A percentile compares a stretch with the other conserved stretches of the same genome.
Conservation (phyloP, 306 rosid genomes). For the Quercus glauca region DNA sequence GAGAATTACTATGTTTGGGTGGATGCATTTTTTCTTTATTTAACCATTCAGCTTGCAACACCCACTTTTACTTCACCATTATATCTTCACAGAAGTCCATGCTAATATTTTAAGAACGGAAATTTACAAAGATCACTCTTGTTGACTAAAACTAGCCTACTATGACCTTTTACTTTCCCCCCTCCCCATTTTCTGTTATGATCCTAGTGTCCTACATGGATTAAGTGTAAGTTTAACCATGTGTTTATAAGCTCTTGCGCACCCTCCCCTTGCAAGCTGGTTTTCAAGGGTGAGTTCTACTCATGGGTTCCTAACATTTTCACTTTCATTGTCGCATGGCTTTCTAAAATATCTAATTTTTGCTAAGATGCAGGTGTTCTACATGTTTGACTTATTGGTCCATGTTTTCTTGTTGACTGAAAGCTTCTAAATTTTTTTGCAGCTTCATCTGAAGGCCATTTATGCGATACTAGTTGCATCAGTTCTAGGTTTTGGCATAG, state of each 20-base stretch:
- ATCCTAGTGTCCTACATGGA: no score
- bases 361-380: background rate
- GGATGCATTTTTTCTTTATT: background rate
- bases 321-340: background rate
- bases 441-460: conserved; percentile 67
- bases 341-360: background rate
- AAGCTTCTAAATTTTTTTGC: conserved; percentile 36
- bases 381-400: background rate
- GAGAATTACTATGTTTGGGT: background rate
- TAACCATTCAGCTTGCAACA: no score
- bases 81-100: background rate
- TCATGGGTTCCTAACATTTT: no score
- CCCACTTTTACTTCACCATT: no score
- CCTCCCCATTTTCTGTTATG: no score
- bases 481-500: conserved; percentile 69
- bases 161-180: background rate
- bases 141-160: background rate
- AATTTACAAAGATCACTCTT: background rate
- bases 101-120: background rate
- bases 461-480: conserved; percentile 75
- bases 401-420: background rate
- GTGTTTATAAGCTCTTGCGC: no score
- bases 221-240: no score
- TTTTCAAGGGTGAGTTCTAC: no score
- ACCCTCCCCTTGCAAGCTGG: no score